Evolutionary conservation across 768 basidiomycete genomes (phyloP).

Genomic region (Calvatia gigantea): DNA sequence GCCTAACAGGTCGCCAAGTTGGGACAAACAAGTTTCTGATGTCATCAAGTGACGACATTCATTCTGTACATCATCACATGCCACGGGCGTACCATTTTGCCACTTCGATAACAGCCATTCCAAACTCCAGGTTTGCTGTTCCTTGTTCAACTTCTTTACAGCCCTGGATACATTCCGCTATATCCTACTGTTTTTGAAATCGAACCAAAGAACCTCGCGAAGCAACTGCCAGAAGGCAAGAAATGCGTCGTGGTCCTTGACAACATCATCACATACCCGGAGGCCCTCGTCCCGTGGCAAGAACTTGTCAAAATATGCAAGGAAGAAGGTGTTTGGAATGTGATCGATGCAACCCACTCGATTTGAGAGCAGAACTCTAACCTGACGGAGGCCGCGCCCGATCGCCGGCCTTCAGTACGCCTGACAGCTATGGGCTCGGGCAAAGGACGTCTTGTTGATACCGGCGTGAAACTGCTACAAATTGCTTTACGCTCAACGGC

Average conservation of each 20-base stretch:
- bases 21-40: no score
- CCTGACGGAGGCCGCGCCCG: constrained; percentile 49
- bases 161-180: constrained; percentile 52
- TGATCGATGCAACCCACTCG: constrained; percentile 77
- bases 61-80: no score
- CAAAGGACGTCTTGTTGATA: not conserved
- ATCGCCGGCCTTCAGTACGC: constrained; percentile 73
- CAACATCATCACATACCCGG: constrained; percentile 56
- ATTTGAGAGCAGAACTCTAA: constrained; percentile 66
- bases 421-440: not conserved
- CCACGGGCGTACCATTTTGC: not conserved
- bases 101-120: constrained; percentile 51
- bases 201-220: constrained; percentile 49
- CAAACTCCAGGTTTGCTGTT: no score
- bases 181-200: constrained; percentile 50
- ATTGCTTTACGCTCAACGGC: constrained; percentile 74
- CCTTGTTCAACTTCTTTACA: no score
- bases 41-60: no score
- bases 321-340: constrained; percentile 55
- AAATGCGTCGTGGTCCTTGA: constrained; percentile 68
- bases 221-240: constrained; percentile 39
- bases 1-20: no score
- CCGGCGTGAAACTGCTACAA: constrained; percentile 72
- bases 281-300: constrained; percentile 65
- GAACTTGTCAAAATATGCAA: constrained; percentile 60